Evolutionary conservation across 192 early-diverging fungal species (phyloP).

Genomic region (Backusella macrospora): DNA sequence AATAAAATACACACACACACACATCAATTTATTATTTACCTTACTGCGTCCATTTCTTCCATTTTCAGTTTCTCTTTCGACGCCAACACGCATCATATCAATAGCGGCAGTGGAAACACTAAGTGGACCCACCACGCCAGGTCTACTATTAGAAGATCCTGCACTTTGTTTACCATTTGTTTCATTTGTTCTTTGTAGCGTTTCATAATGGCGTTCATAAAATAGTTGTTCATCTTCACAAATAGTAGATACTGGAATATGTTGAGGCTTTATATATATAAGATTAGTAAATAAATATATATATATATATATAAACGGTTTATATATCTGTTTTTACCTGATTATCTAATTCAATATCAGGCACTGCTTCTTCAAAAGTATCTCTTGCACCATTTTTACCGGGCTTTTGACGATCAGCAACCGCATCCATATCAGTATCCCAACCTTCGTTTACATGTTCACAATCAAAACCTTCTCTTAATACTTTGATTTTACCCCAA

Average conservation of each 20-base stretch:
- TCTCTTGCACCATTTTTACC: constrained; percentile 53
- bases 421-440: constrained; percentile 52
- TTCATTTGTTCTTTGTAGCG: constrained; percentile 64
- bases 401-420: constrained; percentile 32
- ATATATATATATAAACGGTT: background rate
- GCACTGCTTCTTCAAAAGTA: constrained; percentile 63
- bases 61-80: constrained; percentile 36
- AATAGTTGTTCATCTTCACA: constrained; percentile 92
- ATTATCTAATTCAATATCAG: constrained; percentile 45
- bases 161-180: constrained; percentile 44
- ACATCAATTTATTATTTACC: background rate
- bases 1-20: background rate
- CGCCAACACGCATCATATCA: constrained; percentile 34
- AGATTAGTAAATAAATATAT: background rate
- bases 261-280: constrained; percentile 48
- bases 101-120: constrained; percentile 38
- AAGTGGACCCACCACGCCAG: constrained; percentile 56
- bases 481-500: constrained; percentile 80
- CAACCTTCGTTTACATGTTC: constrained; percentile 62
- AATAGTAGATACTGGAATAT: constrained; percentile 63
- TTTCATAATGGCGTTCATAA: constrained; percentile 76
- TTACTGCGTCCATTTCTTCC: constrained; percentile 20
- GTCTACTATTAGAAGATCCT: constrained; percentile 37
- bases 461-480: constrained; percentile 77
- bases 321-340: constrained; percentile 35